Evolutionary conservation across 202 grass and related monocot species (phyloP).

Genomic region (Miscanthus sacchariflorus): DNA sequence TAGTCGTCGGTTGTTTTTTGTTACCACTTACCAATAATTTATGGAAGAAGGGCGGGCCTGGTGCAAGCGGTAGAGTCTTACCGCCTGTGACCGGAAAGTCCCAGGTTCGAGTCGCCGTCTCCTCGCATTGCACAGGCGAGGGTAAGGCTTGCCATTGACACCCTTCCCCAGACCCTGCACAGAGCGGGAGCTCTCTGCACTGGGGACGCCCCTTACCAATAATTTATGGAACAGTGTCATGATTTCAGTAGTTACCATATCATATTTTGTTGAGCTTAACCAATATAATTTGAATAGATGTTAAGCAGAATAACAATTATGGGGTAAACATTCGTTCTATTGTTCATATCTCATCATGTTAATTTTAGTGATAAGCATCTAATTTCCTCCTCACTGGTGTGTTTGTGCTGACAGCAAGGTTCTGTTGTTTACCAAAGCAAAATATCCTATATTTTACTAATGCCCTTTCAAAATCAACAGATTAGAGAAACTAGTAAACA

Average conservation of each 20-base stretch:
- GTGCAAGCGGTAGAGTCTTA: no score
- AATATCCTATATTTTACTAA: not conserved
- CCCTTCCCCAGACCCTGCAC: no score
- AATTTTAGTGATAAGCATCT: not conserved
- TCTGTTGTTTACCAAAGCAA: not conserved
- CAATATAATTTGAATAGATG: slow-evolving; percentile 3
- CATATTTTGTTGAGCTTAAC: slow-evolving; percentile 4
- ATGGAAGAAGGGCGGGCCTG: no score
- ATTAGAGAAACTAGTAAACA: slow-evolving; percentile 10
- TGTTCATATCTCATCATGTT: not conserved
- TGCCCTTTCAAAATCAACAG: not conserved
- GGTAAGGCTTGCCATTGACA: no score
- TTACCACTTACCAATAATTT: slow-evolving; percentile 7
- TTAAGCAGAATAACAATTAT: not conserved
- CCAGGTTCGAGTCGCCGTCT: no score
- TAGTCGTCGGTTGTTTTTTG: not conserved
- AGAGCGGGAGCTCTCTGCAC: no score
- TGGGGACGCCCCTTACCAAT: not conserved
- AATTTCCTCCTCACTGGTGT: not conserved
- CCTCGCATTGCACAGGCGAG: no score
- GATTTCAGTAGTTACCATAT: not conserved
- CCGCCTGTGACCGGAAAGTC: no score
- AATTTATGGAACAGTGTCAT: not conserved
- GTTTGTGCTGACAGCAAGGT: slow-evolving; percentile 7
- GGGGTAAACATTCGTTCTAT: not conserved